These are phyloP conservation scores for Haplosporangium sp. DNA, from an alignment of 371 early-diverging fungal species.

Conservation along the genomic window DNA sequence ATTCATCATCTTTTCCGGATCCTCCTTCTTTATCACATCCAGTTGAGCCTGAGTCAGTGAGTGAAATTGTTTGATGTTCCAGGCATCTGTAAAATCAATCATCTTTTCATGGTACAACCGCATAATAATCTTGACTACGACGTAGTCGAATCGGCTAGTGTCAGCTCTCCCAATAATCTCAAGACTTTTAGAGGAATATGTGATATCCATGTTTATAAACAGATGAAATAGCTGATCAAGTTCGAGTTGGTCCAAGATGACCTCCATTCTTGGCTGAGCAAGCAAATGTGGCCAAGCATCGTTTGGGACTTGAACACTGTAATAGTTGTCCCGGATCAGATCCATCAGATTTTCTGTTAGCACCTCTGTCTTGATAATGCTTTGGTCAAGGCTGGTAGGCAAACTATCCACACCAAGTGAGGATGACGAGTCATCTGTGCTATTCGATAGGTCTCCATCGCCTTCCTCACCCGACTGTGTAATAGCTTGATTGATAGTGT, in stretches of 20 bases:
- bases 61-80: neutral
- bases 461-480: neutral
- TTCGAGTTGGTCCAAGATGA: conserved; percentile 22
- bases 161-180: conserved; percentile 42
- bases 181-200: conserved; percentile 36
- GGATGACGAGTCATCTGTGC: neutral
- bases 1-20: conserved; percentile 11
- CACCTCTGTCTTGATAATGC: conserved; percentile 19
- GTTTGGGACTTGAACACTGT: neutral
- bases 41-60: conserved; percentile 31
- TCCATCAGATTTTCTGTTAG: conserved; percentile 35
- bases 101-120: conserved; percentile 19
- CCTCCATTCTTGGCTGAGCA: conserved; percentile 32
- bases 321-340: conserved; percentile 6
- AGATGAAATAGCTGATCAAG: neutral
- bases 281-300: conserved; percentile 37
- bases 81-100: conserved; percentile 5
- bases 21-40: conserved; percentile 23
- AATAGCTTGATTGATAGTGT: neutral
- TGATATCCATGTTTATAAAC: conserved; percentile 2
- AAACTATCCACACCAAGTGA: conserved; percentile 21
- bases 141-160: conserved; percentile 22
- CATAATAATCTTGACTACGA: conserved; percentile 28
- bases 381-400: conserved; percentile 30
- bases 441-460: conserved; percentile 1